Evolutionary conservation across 331 rosid species (phyloP), one percentile per base, ranked within the genome.

Genomic region (Dryas integrifolia): DNA sequence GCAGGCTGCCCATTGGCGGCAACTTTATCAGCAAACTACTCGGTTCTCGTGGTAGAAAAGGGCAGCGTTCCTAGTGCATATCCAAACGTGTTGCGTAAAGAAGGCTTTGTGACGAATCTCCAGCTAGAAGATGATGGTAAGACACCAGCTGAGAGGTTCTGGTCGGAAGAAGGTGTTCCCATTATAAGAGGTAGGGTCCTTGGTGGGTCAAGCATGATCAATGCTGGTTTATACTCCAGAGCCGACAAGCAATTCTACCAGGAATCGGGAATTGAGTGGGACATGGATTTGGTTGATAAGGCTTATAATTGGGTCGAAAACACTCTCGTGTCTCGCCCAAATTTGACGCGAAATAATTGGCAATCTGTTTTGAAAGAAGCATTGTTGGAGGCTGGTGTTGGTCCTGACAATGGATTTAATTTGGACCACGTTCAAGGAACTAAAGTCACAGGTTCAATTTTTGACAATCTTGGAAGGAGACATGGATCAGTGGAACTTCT

Each of bases 401-500:
- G 47, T 5, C 82, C 82, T 9, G 63, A 76, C 69, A 77, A 77
- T 45, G 77, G 70, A 9, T 55, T 67, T 21, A 63, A 3, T 62
- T 41, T 72, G 39, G 15, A 39, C 10, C 82, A 81, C 49, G 0
- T 61, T 4, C 18, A 12, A 0, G 85, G 85, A 47, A 72, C 82
- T 6, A 73, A 70, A 52, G 14, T 12, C 1, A 39, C 69, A 1
- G 85, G 69, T 6, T 72, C 85, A 4, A 73, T 39, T 6, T 77
- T 81, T n/a, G 77, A 81, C 35, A 5, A 0, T 7, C 9, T 12
- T 3, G 79, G 79, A n/a, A 67, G 60, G 8, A 75, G 82, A 55
- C 82, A 81, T 56, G 85, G 85, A 38, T 72, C 81, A 39, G 80
- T 69, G 2, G 77, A 82, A 52, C 63, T 82, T 15, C 77, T 82